These are phyloP conservation scores for Metarhizium rileyi DNA, from an alignment of 2,329 filamentous ascomycete genomes.

Conservation along the genomic window DNA sequence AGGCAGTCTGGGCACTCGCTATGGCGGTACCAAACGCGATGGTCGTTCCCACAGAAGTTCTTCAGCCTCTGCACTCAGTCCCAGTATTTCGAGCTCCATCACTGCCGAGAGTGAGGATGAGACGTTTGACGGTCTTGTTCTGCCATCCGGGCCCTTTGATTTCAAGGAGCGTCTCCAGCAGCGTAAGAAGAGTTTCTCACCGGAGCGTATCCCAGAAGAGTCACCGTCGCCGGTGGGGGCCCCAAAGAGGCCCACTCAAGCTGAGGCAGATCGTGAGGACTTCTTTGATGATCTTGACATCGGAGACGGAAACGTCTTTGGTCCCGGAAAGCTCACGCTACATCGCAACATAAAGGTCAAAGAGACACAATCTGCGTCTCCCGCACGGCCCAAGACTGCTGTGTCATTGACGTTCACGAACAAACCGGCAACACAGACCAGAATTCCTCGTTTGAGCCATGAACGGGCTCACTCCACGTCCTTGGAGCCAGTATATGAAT, in stretches of 20 bases:
- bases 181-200: constrained; percentile 52
- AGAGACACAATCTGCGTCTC: constrained; percentile 56
- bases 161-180: constrained; percentile 70
- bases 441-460: constrained; percentile 69
- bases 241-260: constrained; percentile 21
- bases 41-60: constrained; percentile 75
- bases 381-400: constrained; percentile 61
- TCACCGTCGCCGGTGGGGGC: constrained; percentile 16
- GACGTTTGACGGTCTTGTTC: constrained; percentile 76
- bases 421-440: constrained; percentile 55
- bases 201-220: constrained; percentile 35
- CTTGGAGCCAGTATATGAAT: constrained; percentile 89
- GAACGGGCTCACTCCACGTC: constrained; percentile 60
- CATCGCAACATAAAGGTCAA: constrained; percentile 92
- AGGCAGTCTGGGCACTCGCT: constrained; percentile 82
- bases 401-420: constrained; percentile 89
- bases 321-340: constrained; percentile 68
- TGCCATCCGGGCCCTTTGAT: constrained; percentile 76
- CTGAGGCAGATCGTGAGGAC: constrained; percentile 54
- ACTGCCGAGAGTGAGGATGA: constrained; percentile 92
- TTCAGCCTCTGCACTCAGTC: constrained; percentile 80
- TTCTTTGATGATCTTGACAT: constrained; percentile 82
- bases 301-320: constrained; percentile 72
- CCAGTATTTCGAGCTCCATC: constrained; percentile 83
- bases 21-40: constrained; percentile 76